These are phyloP conservation scores for Exophiala bonariae DNA, from an alignment of 2,329 filamentous ascomycete species.

Conservation along the genomic window DNA sequence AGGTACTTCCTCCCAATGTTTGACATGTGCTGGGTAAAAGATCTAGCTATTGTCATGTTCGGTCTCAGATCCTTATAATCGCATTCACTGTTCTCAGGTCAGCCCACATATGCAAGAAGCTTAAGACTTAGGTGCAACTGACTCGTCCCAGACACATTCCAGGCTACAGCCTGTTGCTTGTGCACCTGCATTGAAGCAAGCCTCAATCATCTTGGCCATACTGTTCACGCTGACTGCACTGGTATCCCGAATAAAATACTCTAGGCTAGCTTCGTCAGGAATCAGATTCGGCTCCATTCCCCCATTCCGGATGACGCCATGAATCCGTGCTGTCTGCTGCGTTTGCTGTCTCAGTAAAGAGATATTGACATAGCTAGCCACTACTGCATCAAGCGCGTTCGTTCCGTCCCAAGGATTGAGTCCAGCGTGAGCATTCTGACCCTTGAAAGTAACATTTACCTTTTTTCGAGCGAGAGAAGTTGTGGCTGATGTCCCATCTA, in stretches of 20 bases:
- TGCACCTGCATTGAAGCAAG: constrained; percentile 38
- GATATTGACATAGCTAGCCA: constrained; percentile 48
- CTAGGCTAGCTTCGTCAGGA: constrained; percentile 49
- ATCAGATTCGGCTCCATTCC: constrained; percentile 59
- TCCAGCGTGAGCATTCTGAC: constrained; percentile 58
- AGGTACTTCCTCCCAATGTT: constrained; percentile 39
- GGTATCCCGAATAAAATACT: constrained; percentile 48
- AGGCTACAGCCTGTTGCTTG: constrained; percentile 37
- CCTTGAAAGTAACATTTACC: constrained; percentile 44
- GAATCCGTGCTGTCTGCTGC: constrained; percentile 53
- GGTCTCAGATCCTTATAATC: constrained; percentile 48
- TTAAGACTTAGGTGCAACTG: neutral
- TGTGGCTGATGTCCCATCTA: constrained; percentile 14
- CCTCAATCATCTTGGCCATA: constrained; percentile 32
- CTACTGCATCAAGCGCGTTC: constrained; percentile 60
- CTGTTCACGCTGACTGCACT: constrained; percentile 41
- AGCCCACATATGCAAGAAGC: constrained; percentile 2
- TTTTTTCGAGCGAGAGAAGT: constrained; percentile 37
- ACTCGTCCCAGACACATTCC: constrained; percentile 29
- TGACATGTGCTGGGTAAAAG: constrained; percentile 48
- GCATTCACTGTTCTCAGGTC: constrained; percentile 6
- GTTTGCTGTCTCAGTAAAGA: constrained; percentile 58
- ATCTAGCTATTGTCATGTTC: constrained; percentile 47
- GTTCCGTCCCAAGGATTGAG: constrained; percentile 60
- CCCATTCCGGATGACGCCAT: constrained; percentile 55